These are phyloP conservation scores for Clarireedia monteithiana DNA, from an alignment of 2,329 filamentous ascomycete species.

Conservation along the genomic window DNA sequence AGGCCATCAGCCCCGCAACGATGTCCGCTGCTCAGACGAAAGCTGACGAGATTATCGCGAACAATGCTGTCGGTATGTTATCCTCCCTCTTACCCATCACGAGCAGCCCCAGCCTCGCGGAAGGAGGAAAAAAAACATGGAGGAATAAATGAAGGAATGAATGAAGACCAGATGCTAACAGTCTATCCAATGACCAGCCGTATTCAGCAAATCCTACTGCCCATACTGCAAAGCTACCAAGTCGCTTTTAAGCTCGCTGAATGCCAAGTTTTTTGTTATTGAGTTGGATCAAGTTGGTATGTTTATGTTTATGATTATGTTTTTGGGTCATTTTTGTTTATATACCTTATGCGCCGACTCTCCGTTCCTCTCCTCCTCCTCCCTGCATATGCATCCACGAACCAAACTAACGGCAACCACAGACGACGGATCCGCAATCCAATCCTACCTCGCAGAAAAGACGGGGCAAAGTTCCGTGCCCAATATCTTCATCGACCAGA, in stretches of 20 bases:
- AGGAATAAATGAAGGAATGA: too few relatives aligned
- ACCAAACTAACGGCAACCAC: not conserved
- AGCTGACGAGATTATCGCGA: slow-evolving; percentile 78
- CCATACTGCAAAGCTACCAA: slow-evolving; percentile 84
- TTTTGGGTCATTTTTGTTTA: not conserved
- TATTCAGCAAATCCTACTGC: slow-evolving; percentile 97
- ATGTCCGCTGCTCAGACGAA: slow-evolving; percentile 83
- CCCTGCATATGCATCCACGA: not conserved
- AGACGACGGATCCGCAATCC: slow-evolving; percentile 80
- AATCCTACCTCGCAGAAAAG: slow-evolving; percentile 73
- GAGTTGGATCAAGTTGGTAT: slow-evolving; percentile 82
- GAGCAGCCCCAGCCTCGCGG: too few relatives aligned
- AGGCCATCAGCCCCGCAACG: slow-evolving; percentile 47
- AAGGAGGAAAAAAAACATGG: too few relatives aligned
- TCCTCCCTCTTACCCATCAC: too few relatives aligned
- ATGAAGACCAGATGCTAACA: too few relatives aligned
- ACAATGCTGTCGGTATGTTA: slow-evolving; percentile 71
- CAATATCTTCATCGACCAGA: slow-evolving; percentile 84
- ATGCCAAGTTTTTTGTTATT: slow-evolving; percentile 65
- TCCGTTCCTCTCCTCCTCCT: not conserved
- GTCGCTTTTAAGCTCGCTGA: slow-evolving; percentile 58
- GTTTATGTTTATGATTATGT: slow-evolving; percentile 29
- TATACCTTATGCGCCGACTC: too few relatives aligned
- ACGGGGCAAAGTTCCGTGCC: slow-evolving; percentile 83
- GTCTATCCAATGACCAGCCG: slow-evolving; percentile 43